Evolutionary conservation across 208 protist genomes (phyloP).

Genomic region (Wallacemonas collosoma): DNA sequence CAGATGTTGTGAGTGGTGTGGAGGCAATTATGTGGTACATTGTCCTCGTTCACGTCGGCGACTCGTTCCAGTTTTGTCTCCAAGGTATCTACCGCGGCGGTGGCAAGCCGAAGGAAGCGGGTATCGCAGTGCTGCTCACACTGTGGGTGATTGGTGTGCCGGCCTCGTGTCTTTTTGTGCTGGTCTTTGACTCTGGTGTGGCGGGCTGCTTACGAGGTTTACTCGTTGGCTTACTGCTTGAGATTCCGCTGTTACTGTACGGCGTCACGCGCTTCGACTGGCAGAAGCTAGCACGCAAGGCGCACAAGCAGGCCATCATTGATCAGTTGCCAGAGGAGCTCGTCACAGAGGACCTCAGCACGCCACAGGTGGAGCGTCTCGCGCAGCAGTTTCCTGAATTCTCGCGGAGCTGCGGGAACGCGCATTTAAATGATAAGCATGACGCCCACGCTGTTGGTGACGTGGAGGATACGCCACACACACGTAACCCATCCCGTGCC

Average conservation of each 20-base stretch:
- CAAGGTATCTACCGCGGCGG: constrained; percentile 70
- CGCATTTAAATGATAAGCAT: background rate
- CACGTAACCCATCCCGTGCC: constrained; percentile 1
- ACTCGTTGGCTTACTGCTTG: constrained; percentile 47
- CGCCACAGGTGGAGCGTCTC: constrained; percentile 14
- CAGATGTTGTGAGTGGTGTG: constrained; percentile 31
- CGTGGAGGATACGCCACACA: constrained; percentile 11
- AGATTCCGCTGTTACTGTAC: constrained; percentile 54
- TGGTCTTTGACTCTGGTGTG: constrained; percentile 50
- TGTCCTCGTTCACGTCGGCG: constrained; percentile 52
- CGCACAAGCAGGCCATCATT: constrained; percentile 24
- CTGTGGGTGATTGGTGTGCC: constrained; percentile 72
- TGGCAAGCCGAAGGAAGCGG: constrained; percentile 46
- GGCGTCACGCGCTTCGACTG: constrained; percentile 63
- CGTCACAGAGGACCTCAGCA: constrained; percentile 5
- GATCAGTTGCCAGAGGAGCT: constrained; percentile 10
- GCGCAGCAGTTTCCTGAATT: constrained; percentile 2
- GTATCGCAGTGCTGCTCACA: constrained; percentile 53
- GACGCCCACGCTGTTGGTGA: background rate
- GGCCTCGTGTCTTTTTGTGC: constrained; percentile 50
- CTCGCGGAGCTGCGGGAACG: background rate
- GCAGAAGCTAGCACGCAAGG: constrained; percentile 42
- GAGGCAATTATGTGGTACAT: constrained; percentile 52
- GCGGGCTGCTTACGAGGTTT: constrained; percentile 55
- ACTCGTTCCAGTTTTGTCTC: constrained; percentile 70